A percentile compares a stretch with the other conserved stretches of the same genome.
Conservation (phyloP, 345 rosid species). For the Corchorus olitorius region DNA sequence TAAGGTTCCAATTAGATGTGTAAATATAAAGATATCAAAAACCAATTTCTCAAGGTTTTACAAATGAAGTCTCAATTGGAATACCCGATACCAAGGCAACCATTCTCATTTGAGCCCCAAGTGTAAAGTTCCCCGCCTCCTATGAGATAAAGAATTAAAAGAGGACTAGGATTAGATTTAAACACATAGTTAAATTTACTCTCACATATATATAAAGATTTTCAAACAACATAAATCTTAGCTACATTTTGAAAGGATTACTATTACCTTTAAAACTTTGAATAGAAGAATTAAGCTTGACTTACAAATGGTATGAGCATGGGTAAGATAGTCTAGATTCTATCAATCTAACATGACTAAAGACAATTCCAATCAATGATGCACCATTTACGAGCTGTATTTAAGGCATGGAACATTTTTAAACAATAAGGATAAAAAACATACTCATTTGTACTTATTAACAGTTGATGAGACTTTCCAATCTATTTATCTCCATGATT, state of each 20-base stretch:
- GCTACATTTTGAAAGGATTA: neutral
- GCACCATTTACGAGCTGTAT: neutral
- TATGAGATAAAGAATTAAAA: conserved; percentile 22
- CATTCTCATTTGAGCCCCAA: conserved; percentile 95
- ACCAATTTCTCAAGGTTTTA: neutral
- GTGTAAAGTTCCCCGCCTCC: conserved; percentile 83
- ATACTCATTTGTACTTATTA: neutral
- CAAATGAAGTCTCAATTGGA: conserved; percentile 21
- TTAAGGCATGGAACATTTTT: neutral
- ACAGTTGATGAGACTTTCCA: neutral
- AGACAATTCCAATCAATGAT: neutral
- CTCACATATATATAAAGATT: neutral
- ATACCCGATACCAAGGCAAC: conserved; percentile 94
- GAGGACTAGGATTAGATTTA: conserved; percentile 11
- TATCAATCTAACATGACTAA: neutral
- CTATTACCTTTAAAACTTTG: neutral
- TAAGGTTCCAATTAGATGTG: conserved; percentile 8
- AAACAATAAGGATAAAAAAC: neutral
- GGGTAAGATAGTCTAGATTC: neutral
- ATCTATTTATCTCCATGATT: conserved; percentile 6
- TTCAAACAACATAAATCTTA: neutral
- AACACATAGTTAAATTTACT: neutral
- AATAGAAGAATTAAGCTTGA: neutral
- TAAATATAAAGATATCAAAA: conserved; percentile 12
- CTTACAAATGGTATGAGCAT: neutral